Percentiles rank a stretch among this genome's conserved stretches.
Evolutionary conservation across 148 eudicot genomes (phyloP).

Genomic region (Salicornia ramosissima): DNA sequence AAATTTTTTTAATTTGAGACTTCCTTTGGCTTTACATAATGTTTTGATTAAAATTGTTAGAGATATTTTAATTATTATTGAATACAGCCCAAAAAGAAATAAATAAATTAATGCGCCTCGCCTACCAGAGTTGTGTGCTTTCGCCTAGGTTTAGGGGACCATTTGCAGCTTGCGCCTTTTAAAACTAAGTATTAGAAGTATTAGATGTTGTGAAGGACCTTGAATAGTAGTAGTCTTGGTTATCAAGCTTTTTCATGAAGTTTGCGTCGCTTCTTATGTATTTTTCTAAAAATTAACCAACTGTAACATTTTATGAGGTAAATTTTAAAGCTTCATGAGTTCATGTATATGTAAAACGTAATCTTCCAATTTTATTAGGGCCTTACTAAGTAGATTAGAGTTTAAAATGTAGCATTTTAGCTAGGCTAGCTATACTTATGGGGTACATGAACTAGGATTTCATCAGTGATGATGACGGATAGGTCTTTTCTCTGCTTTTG

Average conservation of each 20-base stretch:
- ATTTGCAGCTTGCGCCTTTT: too few relatives aligned
- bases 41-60: too few relatives aligned
- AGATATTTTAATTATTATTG: too few relatives aligned
- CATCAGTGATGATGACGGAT: background rate
- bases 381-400: background rate
- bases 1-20: too few relatives aligned
- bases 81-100: too few relatives aligned
- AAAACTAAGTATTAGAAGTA: too few relatives aligned
- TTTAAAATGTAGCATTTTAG: too few relatives aligned
- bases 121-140: too few relatives aligned
- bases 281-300: background rate
- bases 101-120: too few relatives aligned
- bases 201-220: background rate
- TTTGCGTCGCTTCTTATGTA: background rate
- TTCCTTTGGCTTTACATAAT: too few relatives aligned
- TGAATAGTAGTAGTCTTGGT: background rate
- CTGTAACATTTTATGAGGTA: background rate
- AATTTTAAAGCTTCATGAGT: background rate
- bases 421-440: conserved; percentile 2
- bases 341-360: background rate
- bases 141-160: too few relatives aligned
- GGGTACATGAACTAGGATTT: background rate
- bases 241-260: too few relatives aligned
- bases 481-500: background rate
- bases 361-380: background rate